Conservation (phyloP, 2,329 filamentous ascomycete species). For the Alternaria panax region DNA sequence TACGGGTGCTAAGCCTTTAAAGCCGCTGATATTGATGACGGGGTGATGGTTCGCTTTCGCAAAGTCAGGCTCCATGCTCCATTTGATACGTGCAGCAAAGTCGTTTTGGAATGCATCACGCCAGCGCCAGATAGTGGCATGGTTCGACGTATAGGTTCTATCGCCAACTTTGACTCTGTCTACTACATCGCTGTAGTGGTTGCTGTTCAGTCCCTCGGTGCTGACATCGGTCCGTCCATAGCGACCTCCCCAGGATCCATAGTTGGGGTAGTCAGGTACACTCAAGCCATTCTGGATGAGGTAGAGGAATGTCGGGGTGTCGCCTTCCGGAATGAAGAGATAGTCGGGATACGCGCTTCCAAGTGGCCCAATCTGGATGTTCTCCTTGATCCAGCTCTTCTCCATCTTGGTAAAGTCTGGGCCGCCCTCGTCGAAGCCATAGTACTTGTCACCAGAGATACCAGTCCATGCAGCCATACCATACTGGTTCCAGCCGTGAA, state of each 20-base stretch:
- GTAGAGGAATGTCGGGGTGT: conserved; percentile 61
- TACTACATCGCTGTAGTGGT: conserved; percentile 50
- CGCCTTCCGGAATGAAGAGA: conserved; percentile 62
- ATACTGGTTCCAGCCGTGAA: conserved; percentile 66
- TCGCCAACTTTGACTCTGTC: conserved; percentile 49
- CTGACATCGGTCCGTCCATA: conserved; percentile 50
- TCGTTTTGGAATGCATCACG: conserved; percentile 61
- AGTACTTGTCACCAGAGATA: conserved; percentile 60
- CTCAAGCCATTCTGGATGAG: conserved; percentile 59
- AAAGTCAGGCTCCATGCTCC: conserved; percentile 51
- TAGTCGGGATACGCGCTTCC: conserved; percentile 54
- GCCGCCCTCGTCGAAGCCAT: conserved; percentile 58
- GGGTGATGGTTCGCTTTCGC: conserved; percentile 57
- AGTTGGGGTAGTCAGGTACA: conserved; percentile 56
- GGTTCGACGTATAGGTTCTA: conserved; percentile 51
- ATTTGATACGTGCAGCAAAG: conserved; percentile 59
- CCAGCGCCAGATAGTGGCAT: conserved; percentile 64
- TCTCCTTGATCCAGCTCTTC: conserved; percentile 60
- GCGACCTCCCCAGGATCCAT: conserved; percentile 60
- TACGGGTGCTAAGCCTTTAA: conserved; percentile 49
- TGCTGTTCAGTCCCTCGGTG: conserved; percentile 42
- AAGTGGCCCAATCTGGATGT: conserved; percentile 62
- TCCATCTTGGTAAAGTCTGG: conserved; percentile 59
- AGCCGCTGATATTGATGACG: conserved; percentile 54
- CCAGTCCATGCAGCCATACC: conserved; percentile 63